Evolutionary conservation across 352 stramenopile species (phyloP).

Genomic region (Globisporangium spinosum): DNA sequence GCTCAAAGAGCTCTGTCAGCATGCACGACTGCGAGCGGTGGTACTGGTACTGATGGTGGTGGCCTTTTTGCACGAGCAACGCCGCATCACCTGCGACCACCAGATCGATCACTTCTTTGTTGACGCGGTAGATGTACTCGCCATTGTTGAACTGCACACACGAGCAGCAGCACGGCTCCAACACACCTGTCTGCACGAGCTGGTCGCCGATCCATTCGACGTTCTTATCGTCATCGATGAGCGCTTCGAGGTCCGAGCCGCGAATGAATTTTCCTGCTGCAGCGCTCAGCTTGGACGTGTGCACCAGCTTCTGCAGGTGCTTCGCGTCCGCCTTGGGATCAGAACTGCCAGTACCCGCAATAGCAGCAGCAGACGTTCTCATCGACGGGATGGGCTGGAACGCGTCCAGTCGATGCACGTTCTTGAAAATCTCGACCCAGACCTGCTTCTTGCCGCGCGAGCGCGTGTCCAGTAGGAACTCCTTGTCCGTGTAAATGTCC

Average conservation of each 20-base stretch:
- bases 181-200: constrained; percentile 27
- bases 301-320: constrained; percentile 15
- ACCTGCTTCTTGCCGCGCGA: constrained; percentile 45
- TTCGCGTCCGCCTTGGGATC: not conserved
- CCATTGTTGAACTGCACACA: constrained; percentile 26
- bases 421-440: constrained; percentile 51
- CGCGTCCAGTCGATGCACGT: constrained; percentile 20
- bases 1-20: constrained; percentile 11
- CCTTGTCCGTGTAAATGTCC: constrained; percentile 34
- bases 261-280: constrained; percentile 28
- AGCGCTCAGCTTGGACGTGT: constrained; percentile 21
- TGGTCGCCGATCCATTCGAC: constrained; percentile 22
- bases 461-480: constrained; percentile 44
- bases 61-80: not conserved
- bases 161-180: constrained; percentile 33
- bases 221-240: constrained; percentile 24
- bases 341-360: not conserved
- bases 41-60: not conserved
- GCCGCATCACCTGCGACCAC: not conserved
- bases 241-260: constrained; percentile 28
- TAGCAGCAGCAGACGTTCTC: not conserved
- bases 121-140: constrained; percentile 35
- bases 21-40: constrained; percentile 14
- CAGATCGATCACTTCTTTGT: constrained; percentile 14
- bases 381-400: constrained; percentile 13